Base-by-base conservation (phyloP, 179 eudicot species). In the Sideroxylon spinosum region DNA sequence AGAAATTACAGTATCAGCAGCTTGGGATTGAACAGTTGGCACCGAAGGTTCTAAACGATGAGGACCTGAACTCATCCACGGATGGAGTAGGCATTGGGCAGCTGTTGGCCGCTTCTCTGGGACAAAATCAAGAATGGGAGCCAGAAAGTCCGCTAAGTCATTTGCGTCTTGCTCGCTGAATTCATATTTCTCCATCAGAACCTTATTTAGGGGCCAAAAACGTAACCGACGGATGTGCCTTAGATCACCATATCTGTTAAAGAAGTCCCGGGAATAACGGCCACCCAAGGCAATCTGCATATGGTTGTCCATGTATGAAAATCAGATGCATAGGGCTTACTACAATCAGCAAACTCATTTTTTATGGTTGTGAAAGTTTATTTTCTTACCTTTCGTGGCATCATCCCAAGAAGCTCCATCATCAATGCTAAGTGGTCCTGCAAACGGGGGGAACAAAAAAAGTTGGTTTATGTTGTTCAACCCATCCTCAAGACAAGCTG, bases 341-440 rank as follows among this genome's bases (percentile, higher is more conserved):
- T 52, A 29, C 9, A 25, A 53, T 0, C 23, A 50, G 5, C 44
- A 37, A 37, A 48, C 23, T 26, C 6, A 11, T 50, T 53, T 32
- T 13, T n/a, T 9, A 17, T 7, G 37, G 20, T 53, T 4, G 10
- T 22, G 7, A 9, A 20, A 13, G 32, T 37, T 37, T 37, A 37
- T 1, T 68, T 26, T 25, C 84, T 82, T 85, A 94, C 97, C 90
- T 94, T 94, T 60, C 97, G 95, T 22, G 98, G 98, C 90, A 94
- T 91, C 91, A 83, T 87, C 22, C 98, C 98, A n/a, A 92, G 87
- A 79, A 93, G 91, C 86, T 92, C 98, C 93, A 91, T 89, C 97
- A 93, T 93, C 83, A 90, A 86, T 53, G 98, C 98, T 77, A 93
- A 88, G 82, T 93, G 97, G 85, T 93, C 98, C 98, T 93, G 82